These are phyloP conservation scores for Conticribra guillardii DNA, from an alignment of 108 stramenopile genomes.

Conservation along the genomic window DNA sequence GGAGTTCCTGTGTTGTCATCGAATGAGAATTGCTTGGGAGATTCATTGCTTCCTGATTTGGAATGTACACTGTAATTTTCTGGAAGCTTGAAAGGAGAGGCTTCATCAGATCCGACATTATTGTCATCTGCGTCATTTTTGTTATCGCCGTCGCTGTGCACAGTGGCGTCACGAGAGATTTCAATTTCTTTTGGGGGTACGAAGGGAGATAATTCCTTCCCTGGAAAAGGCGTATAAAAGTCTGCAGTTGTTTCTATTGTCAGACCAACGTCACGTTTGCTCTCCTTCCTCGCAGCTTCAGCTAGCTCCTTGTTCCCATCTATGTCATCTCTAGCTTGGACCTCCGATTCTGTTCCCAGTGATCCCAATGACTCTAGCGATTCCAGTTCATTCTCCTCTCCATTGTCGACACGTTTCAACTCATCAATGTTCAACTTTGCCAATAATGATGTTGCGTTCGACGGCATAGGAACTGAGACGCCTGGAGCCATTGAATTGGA, in stretches of 20 bases:
- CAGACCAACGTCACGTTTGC: neutral
- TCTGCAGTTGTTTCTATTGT: slow-evolving; percentile 3
- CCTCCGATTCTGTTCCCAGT: no score
- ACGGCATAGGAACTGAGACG: neutral
- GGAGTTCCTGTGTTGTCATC: neutral
- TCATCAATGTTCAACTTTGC: slow-evolving; percentile 8
- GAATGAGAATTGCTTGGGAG: neutral
- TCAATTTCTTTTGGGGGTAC: no score
- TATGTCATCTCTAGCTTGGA: no score
- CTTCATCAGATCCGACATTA: neutral
- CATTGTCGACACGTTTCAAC: neutral
- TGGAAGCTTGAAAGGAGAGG: neutral
- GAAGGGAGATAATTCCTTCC: no score
- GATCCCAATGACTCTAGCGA: no score
- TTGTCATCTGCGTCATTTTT: neutral
- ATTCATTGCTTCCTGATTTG: neutral
- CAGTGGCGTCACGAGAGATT: no score
- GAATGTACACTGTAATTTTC: neutral
- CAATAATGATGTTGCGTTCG: neutral
- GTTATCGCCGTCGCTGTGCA: neutral
- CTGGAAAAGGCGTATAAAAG: neutral
- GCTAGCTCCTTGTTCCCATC: no score
- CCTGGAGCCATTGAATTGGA: neutral
- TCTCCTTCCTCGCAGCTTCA: no score
- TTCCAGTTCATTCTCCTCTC: no score